Conservation (phyloP, 2,329 filamentous ascomycete species). For the Biscogniauxia sp. region DNA sequence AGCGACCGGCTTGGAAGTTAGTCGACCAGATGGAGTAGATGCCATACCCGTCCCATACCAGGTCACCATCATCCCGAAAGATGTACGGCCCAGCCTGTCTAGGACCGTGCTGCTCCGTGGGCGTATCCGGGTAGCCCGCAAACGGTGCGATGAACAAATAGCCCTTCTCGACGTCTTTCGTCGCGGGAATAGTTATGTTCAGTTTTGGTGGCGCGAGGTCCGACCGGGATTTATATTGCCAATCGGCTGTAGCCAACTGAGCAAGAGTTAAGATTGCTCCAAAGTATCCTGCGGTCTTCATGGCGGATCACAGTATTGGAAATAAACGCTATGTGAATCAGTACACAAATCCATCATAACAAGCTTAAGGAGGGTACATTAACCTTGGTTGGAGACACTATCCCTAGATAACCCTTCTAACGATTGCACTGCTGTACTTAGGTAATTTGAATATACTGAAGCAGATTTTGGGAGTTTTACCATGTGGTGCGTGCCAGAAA, state of each 20-base stretch:
- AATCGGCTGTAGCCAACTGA: slow-evolving; percentile 31
- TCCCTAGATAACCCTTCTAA: slow-evolving; percentile 23
- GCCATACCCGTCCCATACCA: slow-evolving; percentile 56
- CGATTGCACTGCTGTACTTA: background rate
- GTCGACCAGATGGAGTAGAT: slow-evolving; percentile 51
- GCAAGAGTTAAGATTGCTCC: slow-evolving; percentile 9
- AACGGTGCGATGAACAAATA: slow-evolving; percentile 45
- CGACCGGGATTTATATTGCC: slow-evolving; percentile 45
- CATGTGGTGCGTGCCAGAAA: too few species aligned
- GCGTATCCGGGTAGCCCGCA: slow-evolving; percentile 35
- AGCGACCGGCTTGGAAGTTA: slow-evolving; percentile 52
- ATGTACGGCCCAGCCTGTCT: slow-evolving; percentile 55
- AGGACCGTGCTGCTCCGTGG: slow-evolving; percentile 41
- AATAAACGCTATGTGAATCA: slow-evolving; percentile 22
- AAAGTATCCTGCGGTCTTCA: slow-evolving; percentile 17
- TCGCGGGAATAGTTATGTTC: slow-evolving; percentile 44
- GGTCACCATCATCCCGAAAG: slow-evolving; percentile 50
- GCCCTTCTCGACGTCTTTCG: slow-evolving; percentile 38
- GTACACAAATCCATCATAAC: slow-evolving; percentile 18
- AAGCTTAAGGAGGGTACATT: slow-evolving; percentile 29
- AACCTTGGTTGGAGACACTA: slow-evolving; percentile 26
- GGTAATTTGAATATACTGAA: background rate
- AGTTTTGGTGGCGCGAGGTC: slow-evolving; percentile 45
- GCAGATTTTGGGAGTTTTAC: too few species aligned
- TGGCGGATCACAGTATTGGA: slow-evolving; percentile 12